Percentiles rank a stretch among this genome's conserved stretches.
phyloP scores from a whole-genome alignment of 1,139 yeast genomes.

The Maudiozyma humilis region DNA sequence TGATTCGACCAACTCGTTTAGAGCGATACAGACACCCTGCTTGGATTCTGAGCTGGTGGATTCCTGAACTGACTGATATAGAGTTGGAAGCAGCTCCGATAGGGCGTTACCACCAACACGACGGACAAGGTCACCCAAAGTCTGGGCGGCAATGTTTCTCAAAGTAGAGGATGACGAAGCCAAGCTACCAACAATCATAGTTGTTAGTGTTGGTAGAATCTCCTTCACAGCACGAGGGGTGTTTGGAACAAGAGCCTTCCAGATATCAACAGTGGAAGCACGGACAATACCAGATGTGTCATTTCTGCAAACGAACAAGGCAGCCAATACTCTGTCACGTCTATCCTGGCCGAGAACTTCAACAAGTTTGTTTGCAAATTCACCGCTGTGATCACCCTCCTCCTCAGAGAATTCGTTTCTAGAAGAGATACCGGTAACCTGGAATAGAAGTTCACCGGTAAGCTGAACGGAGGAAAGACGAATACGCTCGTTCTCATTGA shows the following conservation, averaged over 20 bases:
- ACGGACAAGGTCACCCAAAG: slow-evolving; percentile 91
- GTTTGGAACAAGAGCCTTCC: slow-evolving; percentile 94
- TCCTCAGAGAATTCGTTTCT: slow-evolving; percentile 59
- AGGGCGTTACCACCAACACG: slow-evolving; percentile 90
- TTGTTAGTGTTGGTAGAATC: slow-evolving; percentile 75
- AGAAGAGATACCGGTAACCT: slow-evolving; percentile 78
- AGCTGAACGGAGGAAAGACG: slow-evolving; percentile 91
- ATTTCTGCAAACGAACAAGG: slow-evolving; percentile 85
- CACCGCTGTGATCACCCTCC: slow-evolving; percentile 47
- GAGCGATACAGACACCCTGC: slow-evolving; percentile 94
- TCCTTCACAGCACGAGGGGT: slow-evolving; percentile 96
- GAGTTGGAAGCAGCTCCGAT: slow-evolving; percentile 74
- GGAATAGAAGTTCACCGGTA: slow-evolving; percentile 93
- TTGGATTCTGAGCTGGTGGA: slow-evolving; percentile 69
- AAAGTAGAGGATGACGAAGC: slow-evolving; percentile 74
- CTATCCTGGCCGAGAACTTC: slow-evolving; percentile 82
- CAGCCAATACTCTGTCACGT: slow-evolving; percentile 76
- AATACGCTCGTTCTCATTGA: slow-evolving; percentile 77
- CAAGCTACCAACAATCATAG: slow-evolving; percentile 69
- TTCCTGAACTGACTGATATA: slow-evolving; percentile 54
- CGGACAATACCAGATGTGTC: slow-evolving; percentile 86
- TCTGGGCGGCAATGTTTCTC: slow-evolving; percentile 83
- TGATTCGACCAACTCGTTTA: slow-evolving; percentile 75
- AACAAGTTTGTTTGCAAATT: slow-evolving; percentile 58
- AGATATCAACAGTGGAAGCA: slow-evolving; percentile 85